These are phyloP conservation scores for Penicillium sp. DNA, from an alignment of 2,329 filamentous ascomycete species.

Conservation along the genomic window DNA sequence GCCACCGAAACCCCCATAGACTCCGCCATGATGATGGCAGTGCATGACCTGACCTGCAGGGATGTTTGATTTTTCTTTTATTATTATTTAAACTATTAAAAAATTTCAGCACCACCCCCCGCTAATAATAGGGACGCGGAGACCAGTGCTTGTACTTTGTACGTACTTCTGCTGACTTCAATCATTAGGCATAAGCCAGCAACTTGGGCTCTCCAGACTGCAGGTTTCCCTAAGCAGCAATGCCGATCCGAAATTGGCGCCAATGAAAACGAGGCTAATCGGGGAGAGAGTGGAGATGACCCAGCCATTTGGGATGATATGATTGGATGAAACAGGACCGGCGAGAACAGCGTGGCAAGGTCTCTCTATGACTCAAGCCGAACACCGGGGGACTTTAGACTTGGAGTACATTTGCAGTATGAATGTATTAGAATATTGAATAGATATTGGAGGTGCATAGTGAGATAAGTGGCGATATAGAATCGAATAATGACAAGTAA, in stretches of 20 bases:
- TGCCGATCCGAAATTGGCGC: constrained; percentile 7
- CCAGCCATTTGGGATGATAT: neutral
- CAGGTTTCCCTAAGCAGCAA: constrained; percentile 12
- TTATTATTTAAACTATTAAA: no score
- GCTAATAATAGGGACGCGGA: neutral
- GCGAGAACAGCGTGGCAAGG: constrained; percentile 18
- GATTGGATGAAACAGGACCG: neutral
- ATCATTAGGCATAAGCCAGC: neutral
- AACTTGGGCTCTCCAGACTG: constrained; percentile 3
- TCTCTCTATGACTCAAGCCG: constrained; percentile 9
- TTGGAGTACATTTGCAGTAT: neutral
- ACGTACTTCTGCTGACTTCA: neutral
- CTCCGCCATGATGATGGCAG: neutral
- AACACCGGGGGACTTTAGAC: neutral
- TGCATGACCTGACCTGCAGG: neutral
- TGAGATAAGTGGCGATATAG: neutral
- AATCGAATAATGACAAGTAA: neutral
- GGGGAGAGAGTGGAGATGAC: neutral
- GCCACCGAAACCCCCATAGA: neutral
- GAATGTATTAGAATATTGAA: neutral
- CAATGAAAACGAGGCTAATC: constrained; percentile 10
- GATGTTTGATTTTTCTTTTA: neutral
- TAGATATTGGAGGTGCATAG: neutral
- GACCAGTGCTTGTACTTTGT: no score
- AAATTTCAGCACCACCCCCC: no score